These are phyloP conservation scores for Starmerella tilneyi DNA, from an alignment of 805 yeast genomes.

Conservation along the genomic window DNA sequence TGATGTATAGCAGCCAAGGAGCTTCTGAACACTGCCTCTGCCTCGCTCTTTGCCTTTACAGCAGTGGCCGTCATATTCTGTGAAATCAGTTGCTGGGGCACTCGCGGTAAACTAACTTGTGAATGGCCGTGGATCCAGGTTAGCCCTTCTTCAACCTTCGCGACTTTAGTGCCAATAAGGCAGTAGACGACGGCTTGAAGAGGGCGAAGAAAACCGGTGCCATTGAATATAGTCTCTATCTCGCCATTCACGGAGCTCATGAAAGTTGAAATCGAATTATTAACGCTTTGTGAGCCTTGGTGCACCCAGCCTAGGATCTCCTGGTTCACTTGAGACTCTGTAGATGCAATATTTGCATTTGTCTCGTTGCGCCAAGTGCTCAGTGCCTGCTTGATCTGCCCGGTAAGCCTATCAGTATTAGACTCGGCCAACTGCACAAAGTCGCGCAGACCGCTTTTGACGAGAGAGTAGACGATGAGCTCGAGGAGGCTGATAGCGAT, in stretches of 20 bases:
- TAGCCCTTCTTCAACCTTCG: slow-evolving; percentile 55
- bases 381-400: slow-evolving; percentile 12
- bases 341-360: slow-evolving; percentile 42
- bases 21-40: not conserved
- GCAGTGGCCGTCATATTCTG: not conserved
- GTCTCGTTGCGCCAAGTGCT: slow-evolving; percentile 45
- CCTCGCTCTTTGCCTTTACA: not conserved
- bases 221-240: slow-evolving; percentile 50
- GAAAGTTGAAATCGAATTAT: slow-evolving; percentile 50
- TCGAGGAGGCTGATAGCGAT: slow-evolving; percentile 47
- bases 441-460: slow-evolving; percentile 14
- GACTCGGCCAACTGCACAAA: slow-evolving; percentile 15
- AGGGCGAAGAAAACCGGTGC: slow-evolving; percentile 56
- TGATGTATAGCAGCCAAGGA: slow-evolving; percentile 1
- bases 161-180: slow-evolving; percentile 63
- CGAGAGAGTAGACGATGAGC: slow-evolving; percentile 31
- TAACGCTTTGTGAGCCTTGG: slow-evolving; percentile 47
- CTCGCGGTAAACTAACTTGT: slow-evolving; percentile 44
- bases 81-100: not conserved
- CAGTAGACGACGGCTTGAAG: slow-evolving; percentile 65
- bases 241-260: slow-evolving; percentile 49
- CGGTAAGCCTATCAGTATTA: slow-evolving; percentile 16
- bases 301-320: slow-evolving; percentile 58
- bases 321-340: slow-evolving; percentile 48
- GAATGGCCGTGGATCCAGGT: slow-evolving; percentile 67